Evolutionary conservation across 2,329 filamentous ascomycete genomes (phyloP).

Genomic region (Ophiocordyceps polyrhachis-furcata): DNA sequence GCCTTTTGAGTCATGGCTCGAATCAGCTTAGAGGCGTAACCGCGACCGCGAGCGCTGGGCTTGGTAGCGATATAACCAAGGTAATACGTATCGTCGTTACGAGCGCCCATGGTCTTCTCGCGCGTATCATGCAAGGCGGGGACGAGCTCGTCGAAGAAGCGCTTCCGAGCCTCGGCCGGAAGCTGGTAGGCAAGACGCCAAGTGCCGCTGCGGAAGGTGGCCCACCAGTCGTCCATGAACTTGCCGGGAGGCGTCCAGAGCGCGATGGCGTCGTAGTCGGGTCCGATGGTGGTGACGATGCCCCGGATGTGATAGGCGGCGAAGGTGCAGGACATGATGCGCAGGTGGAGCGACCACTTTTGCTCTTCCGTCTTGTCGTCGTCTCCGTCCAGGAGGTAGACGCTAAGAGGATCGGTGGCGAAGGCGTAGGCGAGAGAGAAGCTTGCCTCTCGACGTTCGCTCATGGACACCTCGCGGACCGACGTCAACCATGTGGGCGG

Average conservation of each 20-base stretch:
- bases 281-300: constrained; percentile 54
- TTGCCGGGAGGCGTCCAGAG: constrained; percentile 64
- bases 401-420: constrained; percentile 51
- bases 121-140: constrained; percentile 59
- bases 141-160: constrained; percentile 62
- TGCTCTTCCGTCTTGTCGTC: constrained; percentile 49
- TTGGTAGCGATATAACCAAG: constrained; percentile 70
- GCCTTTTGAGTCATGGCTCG: constrained; percentile 48
- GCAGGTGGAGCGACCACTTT: constrained; percentile 59
- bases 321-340: constrained; percentile 60
- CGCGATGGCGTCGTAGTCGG: constrained; percentile 59
- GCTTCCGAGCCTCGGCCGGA: constrained; percentile 48
- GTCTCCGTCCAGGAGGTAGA: constrained; percentile 56
- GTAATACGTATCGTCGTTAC: constrained; percentile 56
- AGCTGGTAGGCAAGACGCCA: constrained; percentile 63
- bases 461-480: constrained; percentile 43
- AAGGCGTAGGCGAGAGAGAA: constrained; percentile 61
- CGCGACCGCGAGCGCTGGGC: constrained; percentile 48
- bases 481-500: constrained; percentile 32
- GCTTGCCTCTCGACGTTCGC: constrained; percentile 54
- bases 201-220: constrained; percentile 54
- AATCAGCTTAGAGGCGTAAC: constrained; percentile 54
- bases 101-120: constrained; percentile 44
- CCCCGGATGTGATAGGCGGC: constrained; percentile 60
- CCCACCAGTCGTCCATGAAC: constrained; percentile 55